These are phyloP conservation scores for Coniochaeta sp. DNA, from an alignment of 2,329 filamentous ascomycete genomes.

Conservation along the genomic window DNA sequence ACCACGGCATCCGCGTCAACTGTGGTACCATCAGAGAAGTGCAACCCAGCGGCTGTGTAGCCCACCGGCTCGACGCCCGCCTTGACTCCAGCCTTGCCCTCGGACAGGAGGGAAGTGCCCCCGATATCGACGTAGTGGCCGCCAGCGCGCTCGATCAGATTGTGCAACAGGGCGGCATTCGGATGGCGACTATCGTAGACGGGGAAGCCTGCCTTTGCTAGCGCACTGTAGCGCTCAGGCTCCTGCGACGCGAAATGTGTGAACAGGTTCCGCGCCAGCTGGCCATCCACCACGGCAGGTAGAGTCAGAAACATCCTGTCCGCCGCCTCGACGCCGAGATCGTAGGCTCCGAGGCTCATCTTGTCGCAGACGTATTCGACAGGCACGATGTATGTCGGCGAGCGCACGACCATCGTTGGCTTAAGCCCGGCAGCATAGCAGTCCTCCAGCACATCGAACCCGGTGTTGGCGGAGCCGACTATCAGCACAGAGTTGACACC, in stretches of 20 bases:
- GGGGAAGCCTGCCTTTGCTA: conserved; percentile 27
- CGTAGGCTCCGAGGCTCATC: conserved; percentile 22
- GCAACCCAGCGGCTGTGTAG: conserved; percentile 23
- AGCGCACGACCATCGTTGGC: conserved; percentile 27
- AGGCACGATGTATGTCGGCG: conserved; percentile 26
- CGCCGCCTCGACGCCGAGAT: conserved; percentile 12
- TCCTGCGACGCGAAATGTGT: conserved; percentile 18
- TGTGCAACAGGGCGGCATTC: conserved; percentile 17
- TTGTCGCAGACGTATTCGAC: conserved; percentile 20
- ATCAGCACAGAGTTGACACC: conserved; percentile 14
- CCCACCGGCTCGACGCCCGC: conserved; percentile 20
- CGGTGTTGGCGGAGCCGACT: conserved; percentile 33
- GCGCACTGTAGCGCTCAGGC: conserved; percentile 24
- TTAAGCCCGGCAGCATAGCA: conserved; percentile 21
- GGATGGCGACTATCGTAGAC: conserved; percentile 24
- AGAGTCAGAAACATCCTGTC: conserved; percentile 15
- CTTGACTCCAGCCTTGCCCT: conserved; percentile 23
- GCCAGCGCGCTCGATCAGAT: conserved; percentile 28
- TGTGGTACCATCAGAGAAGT: conserved; percentile 24
- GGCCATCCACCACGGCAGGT: conserved; percentile 16
- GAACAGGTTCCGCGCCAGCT: conserved; percentile 15
- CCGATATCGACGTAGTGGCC: conserved; percentile 34
- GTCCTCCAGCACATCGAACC: conserved; percentile 31
- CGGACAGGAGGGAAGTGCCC: conserved; percentile 21
- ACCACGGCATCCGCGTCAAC: conserved; percentile 28